A percentile compares a stretch with the other conserved stretches of the same genome.
phyloP scores from a whole-genome alignment of 805 yeast species.

The Kodamaea laetipori region DNA sequence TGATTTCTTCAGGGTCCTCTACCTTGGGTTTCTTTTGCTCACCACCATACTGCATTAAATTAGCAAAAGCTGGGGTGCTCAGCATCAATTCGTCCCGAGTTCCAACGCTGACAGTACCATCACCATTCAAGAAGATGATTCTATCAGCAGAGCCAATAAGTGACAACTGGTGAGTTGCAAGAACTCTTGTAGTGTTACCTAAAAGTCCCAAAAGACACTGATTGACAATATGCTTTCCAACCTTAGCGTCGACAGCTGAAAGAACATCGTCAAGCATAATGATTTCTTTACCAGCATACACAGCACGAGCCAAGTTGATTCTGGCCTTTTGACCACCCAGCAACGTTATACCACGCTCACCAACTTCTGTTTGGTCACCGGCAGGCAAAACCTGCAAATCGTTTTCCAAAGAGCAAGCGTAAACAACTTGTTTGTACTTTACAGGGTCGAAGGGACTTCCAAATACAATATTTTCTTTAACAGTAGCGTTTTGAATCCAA shows the following conservation, averaged over 20 bases:
- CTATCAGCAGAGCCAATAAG: slow-evolving; percentile 69
- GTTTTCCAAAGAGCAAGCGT: slow-evolving; percentile 65
- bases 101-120: slow-evolving; percentile 62
- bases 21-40: not conserved
- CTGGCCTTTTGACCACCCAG: slow-evolving; percentile 91
- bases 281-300: slow-evolving; percentile 68
- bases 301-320: slow-evolving; percentile 76
- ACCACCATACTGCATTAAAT: slow-evolving; percentile 41
- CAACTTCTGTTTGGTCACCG: slow-evolving; percentile 79
- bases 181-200: slow-evolving; percentile 61
- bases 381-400: slow-evolving; percentile 68
- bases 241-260: slow-evolving; percentile 85
- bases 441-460: slow-evolving; percentile 56
- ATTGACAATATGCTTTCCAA: slow-evolving; percentile 74
- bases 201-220: slow-evolving; percentile 66
- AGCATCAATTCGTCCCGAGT: slow-evolving; percentile 53
- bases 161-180: slow-evolving; percentile 84
- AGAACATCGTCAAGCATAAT: slow-evolving; percentile 76
- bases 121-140: slow-evolving; percentile 66
- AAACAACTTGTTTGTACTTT: slow-evolving; percentile 56
- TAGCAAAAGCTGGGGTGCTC: slow-evolving; percentile 36
- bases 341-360: slow-evolving; percentile 81
- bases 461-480: slow-evolving; percentile 73
- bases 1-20: slow-evolving; percentile 16
- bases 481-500: slow-evolving; percentile 83